Evolutionary conservation across 495 filamentous ascomycete genomes (phyloP).

Genomic region (Xylaria palmicola): DNA sequence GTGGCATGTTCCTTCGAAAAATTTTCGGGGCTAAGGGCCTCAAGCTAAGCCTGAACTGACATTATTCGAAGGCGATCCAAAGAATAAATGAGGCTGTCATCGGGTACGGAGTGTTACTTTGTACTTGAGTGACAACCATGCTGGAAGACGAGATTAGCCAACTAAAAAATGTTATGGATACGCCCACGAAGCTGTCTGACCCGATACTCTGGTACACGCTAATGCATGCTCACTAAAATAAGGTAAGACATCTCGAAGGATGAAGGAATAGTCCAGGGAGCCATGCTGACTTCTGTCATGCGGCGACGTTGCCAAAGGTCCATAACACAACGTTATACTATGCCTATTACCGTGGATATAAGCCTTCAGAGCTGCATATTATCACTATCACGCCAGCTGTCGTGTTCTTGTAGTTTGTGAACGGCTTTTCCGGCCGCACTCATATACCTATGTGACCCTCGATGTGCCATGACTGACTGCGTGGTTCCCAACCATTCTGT

Average conservation of each 20-base stretch:
- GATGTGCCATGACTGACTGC: background rate
- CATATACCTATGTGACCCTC: background rate
- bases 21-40: constrained; percentile 12
- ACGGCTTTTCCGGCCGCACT: constrained; percentile 2
- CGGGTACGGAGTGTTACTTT: background rate
- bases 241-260: constrained; percentile 29
- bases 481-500: background rate
- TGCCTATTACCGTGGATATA: background rate
- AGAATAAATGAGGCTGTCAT: constrained; percentile 1
- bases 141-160: constrained; percentile 3
- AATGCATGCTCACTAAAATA: constrained; percentile 35
- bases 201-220: constrained; percentile 41
- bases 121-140: constrained; percentile 1
- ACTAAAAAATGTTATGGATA: constrained; percentile 12
- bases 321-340: background rate
- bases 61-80: background rate
- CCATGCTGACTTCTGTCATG: constrained; percentile 1
- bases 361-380: background rate
- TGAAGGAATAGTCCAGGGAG: constrained; percentile 12
- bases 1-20: background rate
- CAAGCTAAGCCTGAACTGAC: constrained; percentile 9
- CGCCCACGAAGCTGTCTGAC: constrained; percentile 24
- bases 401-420: background rate
- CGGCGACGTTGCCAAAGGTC: background rate
- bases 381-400: background rate